Evolutionary conservation across 2,329 filamentous ascomycete species (phyloP).

Genomic region (Arthroderma sp.): DNA sequence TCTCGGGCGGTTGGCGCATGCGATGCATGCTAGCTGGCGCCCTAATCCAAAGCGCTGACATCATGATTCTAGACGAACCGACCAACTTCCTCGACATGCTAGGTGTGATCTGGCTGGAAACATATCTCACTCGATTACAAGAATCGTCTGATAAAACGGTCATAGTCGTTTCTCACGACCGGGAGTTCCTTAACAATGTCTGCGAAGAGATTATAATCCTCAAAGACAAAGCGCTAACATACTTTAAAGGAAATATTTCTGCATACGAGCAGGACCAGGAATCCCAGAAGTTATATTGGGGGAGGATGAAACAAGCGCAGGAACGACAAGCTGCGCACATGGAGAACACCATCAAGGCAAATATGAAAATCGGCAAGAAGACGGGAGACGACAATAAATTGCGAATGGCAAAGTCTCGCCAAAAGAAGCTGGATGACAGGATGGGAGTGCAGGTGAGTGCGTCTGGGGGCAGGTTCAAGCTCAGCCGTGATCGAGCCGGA

Average conservation of each 20-base stretch:
- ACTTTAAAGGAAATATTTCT: constrained; percentile 63
- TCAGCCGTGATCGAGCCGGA: constrained; percentile 60
- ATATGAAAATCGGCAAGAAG: constrained; percentile 61
- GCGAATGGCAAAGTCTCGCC: constrained; percentile 69
- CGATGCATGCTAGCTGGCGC: constrained; percentile 52
- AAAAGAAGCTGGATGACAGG: constrained; percentile 73
- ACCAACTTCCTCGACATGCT: constrained; percentile 77
- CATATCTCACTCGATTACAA: constrained; percentile 50
- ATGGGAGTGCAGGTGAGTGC: constrained; percentile 64
- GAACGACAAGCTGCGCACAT: constrained; percentile 72
- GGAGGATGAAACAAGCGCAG: constrained; percentile 68
- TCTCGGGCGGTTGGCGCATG: constrained; percentile 72
- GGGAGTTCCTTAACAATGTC: constrained; percentile 65
- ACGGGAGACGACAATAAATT: constrained; percentile 76
- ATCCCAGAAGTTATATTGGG: constrained; percentile 53
- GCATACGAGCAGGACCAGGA: constrained; percentile 58
- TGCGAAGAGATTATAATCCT: constrained; percentile 66
- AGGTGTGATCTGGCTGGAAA: constrained; percentile 74
- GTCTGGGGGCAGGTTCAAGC: constrained; percentile 64
- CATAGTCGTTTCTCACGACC: constrained; percentile 71
- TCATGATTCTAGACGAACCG: constrained; percentile 73
- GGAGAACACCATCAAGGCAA: constrained; percentile 62
- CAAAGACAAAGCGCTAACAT: constrained; percentile 56
- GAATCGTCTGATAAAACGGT: constrained; percentile 50
- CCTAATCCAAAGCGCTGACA: constrained; percentile 60